A percentile compares a stretch with the other conserved stretches of the same genome.
phyloP scores from a whole-genome alignment of 2,329 filamentous ascomycete species.

The Cytospora schulzeri region DNA sequence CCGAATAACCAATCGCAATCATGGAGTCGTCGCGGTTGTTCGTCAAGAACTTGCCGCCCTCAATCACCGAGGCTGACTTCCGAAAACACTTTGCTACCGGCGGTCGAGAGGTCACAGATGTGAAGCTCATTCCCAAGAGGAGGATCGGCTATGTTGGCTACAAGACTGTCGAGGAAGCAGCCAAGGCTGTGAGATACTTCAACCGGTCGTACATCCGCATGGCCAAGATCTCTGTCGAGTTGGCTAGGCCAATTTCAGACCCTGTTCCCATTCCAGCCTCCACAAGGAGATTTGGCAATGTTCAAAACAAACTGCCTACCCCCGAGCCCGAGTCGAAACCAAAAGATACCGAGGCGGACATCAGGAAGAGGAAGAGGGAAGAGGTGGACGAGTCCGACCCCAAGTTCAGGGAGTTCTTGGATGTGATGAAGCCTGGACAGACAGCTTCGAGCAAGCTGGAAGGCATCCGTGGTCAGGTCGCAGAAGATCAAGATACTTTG shows the following conservation, averaged over 20 bases:
- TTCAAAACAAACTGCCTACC: constrained; percentile 22
- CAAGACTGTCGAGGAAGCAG: constrained; percentile 78
- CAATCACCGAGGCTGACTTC: constrained; percentile 81
- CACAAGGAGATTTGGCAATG: constrained; percentile 25
- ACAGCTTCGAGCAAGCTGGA: constrained; percentile 64
- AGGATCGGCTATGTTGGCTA: constrained; percentile 96
- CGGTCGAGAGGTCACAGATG: constrained; percentile 80
- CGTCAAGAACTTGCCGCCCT: constrained; percentile 83
- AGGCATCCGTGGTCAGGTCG: constrained; percentile 43
- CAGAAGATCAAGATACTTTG: constrained; percentile 13
- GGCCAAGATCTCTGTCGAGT: constrained; percentile 89
- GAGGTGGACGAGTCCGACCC: constrained; percentile 65
- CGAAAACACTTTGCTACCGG: constrained; percentile 81
- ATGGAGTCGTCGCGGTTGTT: constrained; percentile 69
- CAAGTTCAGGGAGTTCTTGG: constrained; percentile 83
- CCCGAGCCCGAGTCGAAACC: constrained; percentile 24
- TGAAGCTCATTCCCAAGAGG: constrained; percentile 85
- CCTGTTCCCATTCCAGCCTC: constrained; percentile 41
- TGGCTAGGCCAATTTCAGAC: constrained; percentile 70
- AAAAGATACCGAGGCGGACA: constrained; percentile 39
- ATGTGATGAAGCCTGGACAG: constrained; percentile 73
- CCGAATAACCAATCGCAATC: constrained; percentile 30
- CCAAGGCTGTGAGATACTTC: constrained; percentile 88
- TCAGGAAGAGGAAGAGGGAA: constrained; percentile 70
- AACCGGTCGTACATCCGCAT: constrained; percentile 94